Conservation (phyloP, 768 basidiomycete species). For the Dictyophora rubrovolvata region DNA sequence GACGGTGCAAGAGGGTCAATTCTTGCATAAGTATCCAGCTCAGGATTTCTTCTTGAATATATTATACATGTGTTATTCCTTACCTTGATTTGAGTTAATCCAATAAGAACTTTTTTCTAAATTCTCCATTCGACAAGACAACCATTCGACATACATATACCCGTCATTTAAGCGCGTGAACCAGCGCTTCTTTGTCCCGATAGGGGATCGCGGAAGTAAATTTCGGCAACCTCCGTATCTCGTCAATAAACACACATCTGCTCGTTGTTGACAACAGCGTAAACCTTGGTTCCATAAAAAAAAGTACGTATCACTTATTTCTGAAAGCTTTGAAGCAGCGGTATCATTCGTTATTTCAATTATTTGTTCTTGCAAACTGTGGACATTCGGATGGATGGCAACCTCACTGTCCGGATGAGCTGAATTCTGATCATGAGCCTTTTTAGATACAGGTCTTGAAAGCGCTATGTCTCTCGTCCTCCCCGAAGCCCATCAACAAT, state of each 20-base stretch:
- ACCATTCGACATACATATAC: no score
- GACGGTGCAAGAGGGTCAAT: conserved; percentile 52
- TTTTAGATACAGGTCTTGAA: conserved; percentile 1
- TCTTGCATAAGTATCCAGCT: conserved; percentile 16
- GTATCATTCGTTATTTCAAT: background rate
- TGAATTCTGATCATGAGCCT: background rate
- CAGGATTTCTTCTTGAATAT: background rate
- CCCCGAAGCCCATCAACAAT: conserved; percentile 90
- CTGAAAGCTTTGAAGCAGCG: background rate
- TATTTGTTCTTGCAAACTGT: background rate
- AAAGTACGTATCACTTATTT: background rate
- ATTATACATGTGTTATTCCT: background rate
- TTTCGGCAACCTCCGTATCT: conserved; percentile 6
- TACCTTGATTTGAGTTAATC: no score
- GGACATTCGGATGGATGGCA: conserved; percentile 5
- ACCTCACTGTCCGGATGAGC: background rate
- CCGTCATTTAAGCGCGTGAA: background rate
- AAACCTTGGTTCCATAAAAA: background rate
- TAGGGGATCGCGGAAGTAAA: background rate
- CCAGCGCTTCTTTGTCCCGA: background rate
- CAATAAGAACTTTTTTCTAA: no score
- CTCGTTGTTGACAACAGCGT: background rate
- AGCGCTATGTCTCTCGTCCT: conserved; percentile 89
- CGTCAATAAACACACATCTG: background rate
- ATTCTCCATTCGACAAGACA: no score